Percentiles rank a stretch among this genome's conserved stretches.
Evolutionary conservation across 2,329 filamentous ascomycete genomes (phyloP).

Genomic region (Xylariaceae sp.): DNA sequence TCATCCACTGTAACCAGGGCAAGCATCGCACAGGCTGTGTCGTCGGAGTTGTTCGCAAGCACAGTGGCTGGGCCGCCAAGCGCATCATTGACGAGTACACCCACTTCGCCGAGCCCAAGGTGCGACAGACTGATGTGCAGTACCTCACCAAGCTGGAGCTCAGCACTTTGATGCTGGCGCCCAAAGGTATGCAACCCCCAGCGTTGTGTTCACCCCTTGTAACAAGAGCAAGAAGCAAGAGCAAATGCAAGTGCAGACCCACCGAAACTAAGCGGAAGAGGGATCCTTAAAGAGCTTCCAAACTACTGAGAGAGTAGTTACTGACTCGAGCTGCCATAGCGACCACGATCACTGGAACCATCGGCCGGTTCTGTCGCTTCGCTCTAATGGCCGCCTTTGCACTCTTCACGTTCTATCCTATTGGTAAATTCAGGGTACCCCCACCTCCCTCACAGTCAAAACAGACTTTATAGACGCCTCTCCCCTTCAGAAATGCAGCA

Average conservation of each 20-base stretch:
- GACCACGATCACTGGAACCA: background rate
- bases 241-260: too few relatives aligned
- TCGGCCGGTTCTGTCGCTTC: constrained; percentile 18
- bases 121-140: constrained; percentile 57
- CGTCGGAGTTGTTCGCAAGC: constrained; percentile 73
- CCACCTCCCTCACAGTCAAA: background rate
- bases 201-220: too few relatives aligned
- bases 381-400: constrained; percentile 14
- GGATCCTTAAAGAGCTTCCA: too few relatives aligned
- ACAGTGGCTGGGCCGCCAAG: constrained; percentile 63
- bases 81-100: constrained; percentile 71
- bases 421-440: constrained; percentile 8
- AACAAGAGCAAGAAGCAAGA: too few relatives aligned
- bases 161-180: constrained; percentile 28
- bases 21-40: constrained; percentile 91
- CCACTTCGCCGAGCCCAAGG: constrained; percentile 59
- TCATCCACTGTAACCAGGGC: constrained; percentile 92
- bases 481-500: background rate
- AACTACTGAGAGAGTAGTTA: too few relatives aligned
- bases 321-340: too few relatives aligned
- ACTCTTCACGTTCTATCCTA: constrained; percentile 6
- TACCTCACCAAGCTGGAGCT: constrained; percentile 55
- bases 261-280: too few relatives aligned
- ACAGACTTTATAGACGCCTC: background rate
- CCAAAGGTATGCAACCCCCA: background rate